Evolutionary conservation across 2,329 filamentous ascomycete genomes (phyloP), one percentile per base, ranked within the genome.

Genomic region (Exserohilum rostratum): DNA sequence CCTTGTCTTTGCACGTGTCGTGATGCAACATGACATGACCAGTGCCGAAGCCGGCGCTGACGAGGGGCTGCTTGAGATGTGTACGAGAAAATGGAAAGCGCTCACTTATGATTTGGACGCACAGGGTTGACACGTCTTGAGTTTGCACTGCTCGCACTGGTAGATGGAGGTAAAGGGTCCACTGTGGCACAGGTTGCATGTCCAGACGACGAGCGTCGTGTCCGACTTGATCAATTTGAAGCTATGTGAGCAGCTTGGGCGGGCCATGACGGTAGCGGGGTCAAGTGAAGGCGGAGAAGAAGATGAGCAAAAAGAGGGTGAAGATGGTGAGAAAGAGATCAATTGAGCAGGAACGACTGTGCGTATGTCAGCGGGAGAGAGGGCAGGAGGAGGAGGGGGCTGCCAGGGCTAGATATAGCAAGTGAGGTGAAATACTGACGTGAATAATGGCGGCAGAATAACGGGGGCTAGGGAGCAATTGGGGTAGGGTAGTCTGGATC

Each of bases 201-300:
- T 80, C 80, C 80, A 82, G 51, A 80, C 71, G 53, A 82, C 76
- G 58, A 82, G 70, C 4, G 77, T 80, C 12, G 78, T 81, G 67
- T 81, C 78, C 18, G 78, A 80, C 65, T 82, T 82, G 76, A 82
- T 79, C 68, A 80, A 74, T 61, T 78, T 77, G 76, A 80, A 82
- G 33, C 66, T 65, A 66, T 82, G 80, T 44, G 77, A 68, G 74
- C 80, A 82, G 66, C 70, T 78, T 50, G 79, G 75, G 54, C 77
- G 77, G 53, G 79, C 79, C 79, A 82, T 82, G 50, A 7, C 22
- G 22, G 22, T n/a, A n/a, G n/a, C n/a, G n/a, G n/a, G n/a, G n/a
- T 4, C 22, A 7, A 25, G 65, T 59, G 66, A 55, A 37, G 54
- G 35, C 46, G 25, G 33, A 43, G 22, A 31, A 33, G 46, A 42